Percentiles rank a stretch among this genome's conserved stretches.
These are phyloP conservation scores for Ichthyophonus hoferi DNA, from an alignment of 208 protist species.

Conservation along the genomic window DNA sequence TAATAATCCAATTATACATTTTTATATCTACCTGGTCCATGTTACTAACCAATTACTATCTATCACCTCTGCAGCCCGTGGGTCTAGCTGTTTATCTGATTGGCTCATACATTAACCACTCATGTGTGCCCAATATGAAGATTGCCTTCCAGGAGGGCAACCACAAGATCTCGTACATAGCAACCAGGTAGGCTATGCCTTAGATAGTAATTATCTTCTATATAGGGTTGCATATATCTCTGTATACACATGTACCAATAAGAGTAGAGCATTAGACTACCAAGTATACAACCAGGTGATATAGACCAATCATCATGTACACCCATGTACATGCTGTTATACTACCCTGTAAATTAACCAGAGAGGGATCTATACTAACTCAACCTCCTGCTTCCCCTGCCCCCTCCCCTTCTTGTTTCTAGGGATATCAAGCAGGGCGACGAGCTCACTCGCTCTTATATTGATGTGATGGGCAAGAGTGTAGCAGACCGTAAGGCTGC, in stretches of 20 bases:
- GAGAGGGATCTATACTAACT: too few relatives aligned
- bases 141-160: background rate
- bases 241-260: too few relatives aligned
- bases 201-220: too few relatives aligned
- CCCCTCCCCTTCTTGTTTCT: background rate
- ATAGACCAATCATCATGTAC: too few relatives aligned
- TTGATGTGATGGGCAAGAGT: background rate
- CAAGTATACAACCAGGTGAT: too few relatives aligned
- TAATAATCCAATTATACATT: too few relatives aligned
- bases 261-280: too few relatives aligned
- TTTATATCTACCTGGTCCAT: too few relatives aligned
- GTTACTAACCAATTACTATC: too few relatives aligned
- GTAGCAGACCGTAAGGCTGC: background rate
- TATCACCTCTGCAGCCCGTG: background rate
- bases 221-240: too few relatives aligned
- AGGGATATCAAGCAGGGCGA: background rate
- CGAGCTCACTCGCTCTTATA: background rate
- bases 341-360: too few relatives aligned
- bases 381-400: background rate
- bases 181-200: background rate
- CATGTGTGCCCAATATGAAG: conserved; percentile 19
- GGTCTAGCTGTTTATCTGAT: background rate
- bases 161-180: background rate
- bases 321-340: too few relatives aligned
- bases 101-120: conserved; percentile 10